A percentile compares a stretch with the other conserved stretches of the same genome.
Evolutionary conservation across 129 eudicot genomes (phyloP).

Genomic region (Gnaphalium uliginosum): DNA sequence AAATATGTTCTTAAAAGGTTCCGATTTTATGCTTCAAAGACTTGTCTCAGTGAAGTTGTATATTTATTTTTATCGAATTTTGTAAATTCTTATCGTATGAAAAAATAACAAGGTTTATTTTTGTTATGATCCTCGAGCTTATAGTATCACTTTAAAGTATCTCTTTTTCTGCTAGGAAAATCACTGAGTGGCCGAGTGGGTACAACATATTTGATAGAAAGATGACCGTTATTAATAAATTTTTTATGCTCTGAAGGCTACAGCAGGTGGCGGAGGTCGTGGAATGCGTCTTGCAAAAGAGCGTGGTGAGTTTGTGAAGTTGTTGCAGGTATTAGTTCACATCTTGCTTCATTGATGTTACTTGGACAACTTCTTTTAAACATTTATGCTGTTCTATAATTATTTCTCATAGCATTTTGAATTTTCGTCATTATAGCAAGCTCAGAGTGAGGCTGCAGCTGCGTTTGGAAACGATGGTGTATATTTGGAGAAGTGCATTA

Average conservation of each 20-base stretch:
- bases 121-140: background rate
- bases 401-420: constrained; percentile 14
- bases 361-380: background rate
- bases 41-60: background rate
- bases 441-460: constrained; percentile 98
- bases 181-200: background rate
- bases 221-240: constrained; percentile 18
- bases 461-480: constrained; percentile 99
- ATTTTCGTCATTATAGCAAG: constrained; percentile 55
- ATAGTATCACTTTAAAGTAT: background rate
- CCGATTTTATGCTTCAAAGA: background rate
- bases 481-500: constrained; percentile 87
- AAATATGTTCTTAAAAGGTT: background rate
- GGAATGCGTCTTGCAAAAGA: constrained; percentile 99
- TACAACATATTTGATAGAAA: constrained; percentile 12
- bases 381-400: constrained; percentile 9
- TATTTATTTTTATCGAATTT: no score
- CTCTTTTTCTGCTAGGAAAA: background rate
- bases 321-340: constrained; percentile 63
- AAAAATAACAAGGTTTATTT: background rate
- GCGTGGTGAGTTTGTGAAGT: constrained; percentile 86
- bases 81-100: background rate
- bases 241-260: constrained; percentile 62
- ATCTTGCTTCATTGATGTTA: constrained; percentile 7
- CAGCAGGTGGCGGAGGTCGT: constrained; percentile 99